Evolutionary conservation across 2,329 filamentous ascomycete genomes (phyloP), one percentile per base, ranked within the genome.

Genomic region (Colletotrichum spinosum): DNA sequence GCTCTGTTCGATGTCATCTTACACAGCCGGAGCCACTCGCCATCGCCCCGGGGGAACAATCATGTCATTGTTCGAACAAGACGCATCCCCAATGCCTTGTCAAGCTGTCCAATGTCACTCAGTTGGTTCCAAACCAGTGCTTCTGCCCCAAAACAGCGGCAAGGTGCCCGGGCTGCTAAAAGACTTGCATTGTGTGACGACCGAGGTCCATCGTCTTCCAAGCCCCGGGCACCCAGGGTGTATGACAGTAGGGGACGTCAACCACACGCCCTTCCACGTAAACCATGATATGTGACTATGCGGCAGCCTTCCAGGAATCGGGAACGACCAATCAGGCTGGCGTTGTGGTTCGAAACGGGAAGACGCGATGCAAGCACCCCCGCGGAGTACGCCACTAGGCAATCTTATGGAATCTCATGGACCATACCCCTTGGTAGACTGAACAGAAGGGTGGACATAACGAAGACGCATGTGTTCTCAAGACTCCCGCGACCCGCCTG

Each of bases 301-400:
- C 56, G 39, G 37, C 42, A 53, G 52, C 41, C 52, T 63, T 44
- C 63, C 63, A 63, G 44, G 10, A 63, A 56, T 17, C 48, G 45
- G 63, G 63, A 33, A 66, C 53, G 42, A 42, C 63, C 58, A 66
- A 66, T 51, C 46, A 56, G 37, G 39, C 35, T 37, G 12, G 35
- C 17, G 37, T 11, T 10, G 17, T 39, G 48, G 35, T 61, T 52
- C 58, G 52, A 49, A 53, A 38, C 25, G 15, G 35, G 52, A 52
- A 48, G 59, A 38, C 49, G 51, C 48, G 48, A 62, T 33, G 59
- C 15, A 54, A 13, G 42, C 38, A 46, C 58, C 45, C 53, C 41
- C 55, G 17, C 46, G 46, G 53, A 34, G 41, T 11, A 42, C 53
- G 39, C n/a, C 38, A 63, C 38, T 53, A 54, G 63, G 58, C 58